These are phyloP conservation scores for Aethionema arabicum DNA, from an alignment of 345 rosid genomes.

Conservation along the genomic window DNA sequence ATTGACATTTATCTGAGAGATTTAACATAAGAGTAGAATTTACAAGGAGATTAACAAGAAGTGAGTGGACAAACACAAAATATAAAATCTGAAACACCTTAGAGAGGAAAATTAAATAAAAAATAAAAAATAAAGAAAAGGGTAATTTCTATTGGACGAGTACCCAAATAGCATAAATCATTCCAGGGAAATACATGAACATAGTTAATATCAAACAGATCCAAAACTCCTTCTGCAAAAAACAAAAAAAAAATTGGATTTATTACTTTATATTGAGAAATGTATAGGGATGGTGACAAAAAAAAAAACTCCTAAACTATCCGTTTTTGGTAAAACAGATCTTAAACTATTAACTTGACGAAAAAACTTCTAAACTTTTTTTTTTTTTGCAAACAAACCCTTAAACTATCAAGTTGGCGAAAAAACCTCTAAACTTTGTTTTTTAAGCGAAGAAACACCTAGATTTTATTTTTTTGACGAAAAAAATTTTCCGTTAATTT, in stretches of 20 bases:
- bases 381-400: too few species aligned
- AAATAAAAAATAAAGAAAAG: neutral
- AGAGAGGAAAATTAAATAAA: neutral
- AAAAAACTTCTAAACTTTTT: too few species aligned
- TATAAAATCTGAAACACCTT: neutral
- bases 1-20: too few species aligned
- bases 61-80: conserved; percentile 14
- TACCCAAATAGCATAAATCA: conserved; percentile 63
- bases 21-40: conserved; percentile 1
- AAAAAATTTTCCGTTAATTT: too few species aligned
- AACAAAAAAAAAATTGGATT: neutral
- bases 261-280: neutral
- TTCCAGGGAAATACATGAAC: conserved; percentile 63
- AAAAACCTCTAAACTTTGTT: too few species aligned
- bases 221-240: conserved; percentile 70
- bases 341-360: too few species aligned
- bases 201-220: conserved; percentile 66
- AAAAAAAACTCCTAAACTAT: too few species aligned
- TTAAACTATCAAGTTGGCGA: too few species aligned
- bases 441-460: too few species aligned
- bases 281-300: too few species aligned
- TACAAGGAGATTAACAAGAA: conserved; percentile 14
- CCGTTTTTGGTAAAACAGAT: too few species aligned
- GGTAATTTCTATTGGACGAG: conserved; percentile 29
- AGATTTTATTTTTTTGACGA: too few species aligned